Conservation (phyloP, 1,284 basidiomycete genomes). For the Austroboletus olivaceoglutinosus region DNA sequence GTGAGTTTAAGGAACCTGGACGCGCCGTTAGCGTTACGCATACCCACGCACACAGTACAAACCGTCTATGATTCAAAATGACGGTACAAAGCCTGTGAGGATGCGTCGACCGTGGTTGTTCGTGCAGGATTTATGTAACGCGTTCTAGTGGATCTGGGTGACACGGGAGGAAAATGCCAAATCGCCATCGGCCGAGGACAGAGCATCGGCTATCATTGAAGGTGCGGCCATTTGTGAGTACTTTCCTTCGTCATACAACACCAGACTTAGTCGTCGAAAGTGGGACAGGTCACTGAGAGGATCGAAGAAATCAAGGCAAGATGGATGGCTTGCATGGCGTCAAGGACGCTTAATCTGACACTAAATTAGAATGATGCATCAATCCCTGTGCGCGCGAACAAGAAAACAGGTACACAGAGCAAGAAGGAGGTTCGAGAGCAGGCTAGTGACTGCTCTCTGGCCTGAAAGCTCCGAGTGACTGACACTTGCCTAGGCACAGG, state of each 20-base stretch:
- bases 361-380: conserved; percentile 53
- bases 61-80: conserved; percentile 72
- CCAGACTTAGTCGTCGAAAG: conserved; percentile 33
- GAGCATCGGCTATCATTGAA: conserved; percentile 44
- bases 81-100: conserved; percentile 67
- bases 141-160: conserved; percentile 67
- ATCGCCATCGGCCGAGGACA: conserved; percentile 15
- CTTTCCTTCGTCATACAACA: neutral
- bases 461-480: neutral
- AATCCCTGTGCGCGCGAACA: conserved; percentile 63
- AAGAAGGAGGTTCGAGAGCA: conserved; percentile 73
- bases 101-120: neutral
- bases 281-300: conserved; percentile 53
- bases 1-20: conserved; percentile 4
- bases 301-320: conserved; percentile 60
- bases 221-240: conserved; percentile 47
- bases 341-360: neutral
- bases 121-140: neutral
- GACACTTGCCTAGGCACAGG: conserved; percentile 47
- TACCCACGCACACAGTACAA: conserved; percentile 45
- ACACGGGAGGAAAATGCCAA: conserved; percentile 31
- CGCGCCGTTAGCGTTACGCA: neutral
- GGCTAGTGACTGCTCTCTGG: conserved; percentile 15
- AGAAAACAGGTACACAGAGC: conserved; percentile 66
- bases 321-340: neutral